Conservation (phyloP, 305 asterid genomes). For the Rubia tinctorum region DNA sequence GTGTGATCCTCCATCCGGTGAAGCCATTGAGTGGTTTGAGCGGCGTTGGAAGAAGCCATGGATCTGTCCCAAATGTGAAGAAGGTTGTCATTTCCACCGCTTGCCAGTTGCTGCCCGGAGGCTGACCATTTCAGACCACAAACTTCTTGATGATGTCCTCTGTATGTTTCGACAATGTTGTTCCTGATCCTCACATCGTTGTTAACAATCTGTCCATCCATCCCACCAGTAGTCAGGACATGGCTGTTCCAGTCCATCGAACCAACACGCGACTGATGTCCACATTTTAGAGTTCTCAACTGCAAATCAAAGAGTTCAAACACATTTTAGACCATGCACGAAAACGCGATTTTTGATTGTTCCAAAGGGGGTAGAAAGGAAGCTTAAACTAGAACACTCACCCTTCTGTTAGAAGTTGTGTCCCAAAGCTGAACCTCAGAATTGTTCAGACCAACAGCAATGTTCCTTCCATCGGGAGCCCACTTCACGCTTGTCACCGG, state of each 20-base stretch:
- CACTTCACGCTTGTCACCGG: slow-evolving; percentile 82
- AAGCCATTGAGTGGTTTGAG: slow-evolving; percentile 55
- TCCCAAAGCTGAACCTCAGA: slow-evolving; percentile 92
- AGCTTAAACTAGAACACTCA: slow-evolving; percentile 20
- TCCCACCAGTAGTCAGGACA: slow-evolving; percentile 56
- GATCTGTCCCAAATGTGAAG: slow-evolving; percentile 86
- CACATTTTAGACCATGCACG: neutral
- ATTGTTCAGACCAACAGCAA: slow-evolving; percentile 73
- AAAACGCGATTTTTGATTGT: neutral
- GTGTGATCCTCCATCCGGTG: slow-evolving; percentile 87
- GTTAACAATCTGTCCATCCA: slow-evolving; percentile 77
- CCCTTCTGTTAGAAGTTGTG: slow-evolving; percentile 59
- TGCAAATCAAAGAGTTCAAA: slow-evolving; percentile 19
- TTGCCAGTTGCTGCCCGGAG: slow-evolving; percentile 84
- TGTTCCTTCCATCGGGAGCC: slow-evolving; percentile 89
- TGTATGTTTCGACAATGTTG: slow-evolving; percentile 62
- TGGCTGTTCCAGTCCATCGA: slow-evolving; percentile 82
- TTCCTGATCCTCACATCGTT: slow-evolving; percentile 70
- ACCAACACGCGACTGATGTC: slow-evolving; percentile 66
- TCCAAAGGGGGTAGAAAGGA: neutral
- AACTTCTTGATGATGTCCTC: slow-evolving; percentile 81
- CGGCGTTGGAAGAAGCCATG: slow-evolving; percentile 47
- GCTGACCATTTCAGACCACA: slow-evolving; percentile 90
- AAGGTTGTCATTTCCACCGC: slow-evolving; percentile 83
- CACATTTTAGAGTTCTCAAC: slow-evolving; percentile 77